Evolutionary conservation across 306 rosid genomes (phyloP).

Genomic region (Sindora glabra): DNA sequence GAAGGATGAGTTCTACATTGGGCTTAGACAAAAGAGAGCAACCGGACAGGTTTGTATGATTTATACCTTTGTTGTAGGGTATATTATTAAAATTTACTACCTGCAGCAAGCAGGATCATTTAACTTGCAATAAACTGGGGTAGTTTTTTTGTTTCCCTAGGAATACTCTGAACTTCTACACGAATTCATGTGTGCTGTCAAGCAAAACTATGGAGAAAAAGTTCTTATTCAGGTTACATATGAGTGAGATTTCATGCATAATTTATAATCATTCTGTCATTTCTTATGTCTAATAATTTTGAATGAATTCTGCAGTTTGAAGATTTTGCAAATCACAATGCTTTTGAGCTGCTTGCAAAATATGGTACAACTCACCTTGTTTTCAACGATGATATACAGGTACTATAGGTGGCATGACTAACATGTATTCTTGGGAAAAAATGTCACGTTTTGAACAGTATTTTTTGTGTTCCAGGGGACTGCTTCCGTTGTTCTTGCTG

Average conservation of each 20-base stretch:
- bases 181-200: constrained; percentile 91
- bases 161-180: constrained; percentile 78
- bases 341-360: constrained; percentile 83
- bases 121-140: constrained; percentile 1
- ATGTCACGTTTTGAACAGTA: not conserved
- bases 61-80: constrained; percentile 9
- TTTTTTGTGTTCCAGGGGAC: constrained; percentile 65
- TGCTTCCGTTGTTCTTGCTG: constrained; percentile 91
- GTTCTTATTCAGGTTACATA: constrained; percentile 66
- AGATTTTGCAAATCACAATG: constrained; percentile 99
- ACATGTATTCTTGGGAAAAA: not conserved
- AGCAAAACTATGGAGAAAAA: constrained; percentile 97
- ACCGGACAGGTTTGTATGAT: constrained; percentile 74
- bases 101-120: not conserved
- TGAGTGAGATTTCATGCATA: constrained; percentile 6
- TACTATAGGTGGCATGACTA: not conserved
- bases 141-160: constrained; percentile 48
- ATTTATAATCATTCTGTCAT: not conserved
- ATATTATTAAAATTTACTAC: not conserved
- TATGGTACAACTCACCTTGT: constrained; percentile 78
- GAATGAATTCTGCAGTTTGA: constrained; percentile 61
- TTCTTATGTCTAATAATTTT: constrained; percentile 19
- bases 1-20: constrained; percentile 87
- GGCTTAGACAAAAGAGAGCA: constrained; percentile 85
- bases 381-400: constrained; percentile 98